Evolutionary conservation across 2,329 filamentous ascomycete species (phyloP), one percentile per base, ranked within the genome.

Genomic region (Pseudocercospora crystallina): DNA sequence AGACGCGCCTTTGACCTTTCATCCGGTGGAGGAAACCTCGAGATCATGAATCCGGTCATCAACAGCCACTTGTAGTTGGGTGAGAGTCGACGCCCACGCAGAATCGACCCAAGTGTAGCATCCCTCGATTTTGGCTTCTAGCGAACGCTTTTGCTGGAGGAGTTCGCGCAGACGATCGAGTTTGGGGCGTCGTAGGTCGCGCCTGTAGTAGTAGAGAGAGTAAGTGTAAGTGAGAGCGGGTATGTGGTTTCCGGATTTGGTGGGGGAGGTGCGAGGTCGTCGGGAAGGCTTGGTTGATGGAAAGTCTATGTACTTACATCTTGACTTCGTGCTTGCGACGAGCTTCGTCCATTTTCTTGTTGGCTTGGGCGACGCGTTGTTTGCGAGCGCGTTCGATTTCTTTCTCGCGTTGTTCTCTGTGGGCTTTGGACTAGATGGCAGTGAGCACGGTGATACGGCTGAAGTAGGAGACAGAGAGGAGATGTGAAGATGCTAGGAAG

Each of bases 121-220:
- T 5, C 46, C 43, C 0, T 58, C 47, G 9, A 61, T 47, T 15
- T 57, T 29, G 8, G 11, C 17, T 17, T 61, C 54, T 5, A 61
- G 26, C 8, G 55, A 43, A n/a, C 49, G 49, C 42, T 59, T 59
- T 45, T 51, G 49, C 8, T 47, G 38, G 8, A 62, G 45, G 9
- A 65, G 54, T 31, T 55, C 45, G 12, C 54, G 41, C n/a, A 65
- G 51, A 9, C 51, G 55, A 20, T 58, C 49, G 33, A 63, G 29
- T 29, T 62, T 57, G 14, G 61, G 61, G 8, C 49, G 56, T 5
- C 46, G 56, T 3, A 49, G 20, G 3, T 39, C 32, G 36, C 46
- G 46, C 9, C 46, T 48, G 35, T 5, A 3, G 2, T 26, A 8
- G n/a, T n/a, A n/a, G n/a, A n/a, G n/a, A n/a, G 5, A 15, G 43